Base-by-base conservation (phyloP, 179 eudicot genomes). In the Dionaea muscipula region DNA sequence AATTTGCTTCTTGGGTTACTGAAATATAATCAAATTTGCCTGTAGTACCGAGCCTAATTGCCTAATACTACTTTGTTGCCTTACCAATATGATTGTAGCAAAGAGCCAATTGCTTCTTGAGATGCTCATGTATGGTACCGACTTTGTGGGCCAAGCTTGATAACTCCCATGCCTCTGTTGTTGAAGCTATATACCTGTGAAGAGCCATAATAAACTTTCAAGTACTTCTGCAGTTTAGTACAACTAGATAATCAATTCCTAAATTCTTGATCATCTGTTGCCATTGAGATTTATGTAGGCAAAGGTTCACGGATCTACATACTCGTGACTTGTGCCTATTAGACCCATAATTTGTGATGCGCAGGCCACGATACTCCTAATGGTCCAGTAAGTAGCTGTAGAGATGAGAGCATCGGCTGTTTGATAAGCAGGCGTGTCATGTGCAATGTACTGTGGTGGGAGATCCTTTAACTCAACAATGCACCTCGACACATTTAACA, bases 101-200 rank as follows among this genome's bases (percentile, higher is more conserved):
- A 39, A 64, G 69, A 55, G 33, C 65, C 41, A 79, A 60, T 28
- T 81, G 78, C 55, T 64, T 64, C 56, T 49, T 61, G 12, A 82
- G 74, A 70, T 81, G 85, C 1, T 71, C 75, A 41, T 63, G 64
- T 56, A 81, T 81, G 68, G 65, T 70, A 55, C 56, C 61, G 46
- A 81, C 69, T 71, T 81, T 79, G 48, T 85, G 78, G 26, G 81
- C 80, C 79, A 81, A 61, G 49, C 78, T 78, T 18, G 78, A 69
- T 13, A 85, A 64, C 70, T 85, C 94, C 88, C 88, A 79, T 31
- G 85, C 72, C 69, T 91, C 98, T 26, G 91, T 81, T 44, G 98
- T 80, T 45, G 95, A 76, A 36, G 78, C 59, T 25, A 68, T 47
- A 38, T 67, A 60, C 81, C 94, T 83, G 73, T 35, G 21, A 36